Percentiles rank a stretch among this genome's conserved stretches.
Evolutionary conservation across 208 protist genomes (phyloP).

Genomic region (Borovskyia barvae): DNA sequence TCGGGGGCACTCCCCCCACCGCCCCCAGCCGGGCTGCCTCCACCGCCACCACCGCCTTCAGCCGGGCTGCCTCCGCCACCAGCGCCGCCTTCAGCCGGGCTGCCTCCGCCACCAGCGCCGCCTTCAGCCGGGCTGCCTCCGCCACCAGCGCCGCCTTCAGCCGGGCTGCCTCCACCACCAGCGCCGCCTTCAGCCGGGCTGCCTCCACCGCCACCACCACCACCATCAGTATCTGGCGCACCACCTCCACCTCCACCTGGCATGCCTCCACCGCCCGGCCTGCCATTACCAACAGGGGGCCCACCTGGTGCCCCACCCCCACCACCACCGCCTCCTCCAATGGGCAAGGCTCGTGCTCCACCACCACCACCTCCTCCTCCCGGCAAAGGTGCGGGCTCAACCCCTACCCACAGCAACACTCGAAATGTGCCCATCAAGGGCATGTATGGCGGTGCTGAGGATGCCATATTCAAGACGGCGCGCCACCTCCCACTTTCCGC

Average conservation of each 20-base stretch:
- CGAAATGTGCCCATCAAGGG: conserved; percentile 59
- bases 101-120: conserved; percentile 13
- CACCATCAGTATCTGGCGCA: neutral
- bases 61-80: neutral
- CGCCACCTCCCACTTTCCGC: conserved; percentile 2
- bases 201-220: conserved; percentile 10
- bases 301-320: conserved; percentile 26
- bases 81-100: neutral
- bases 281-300: conserved; percentile 14
- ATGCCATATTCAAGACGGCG: conserved; percentile 26
- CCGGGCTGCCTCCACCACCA: conserved; percentile 27
- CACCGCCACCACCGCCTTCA: conserved; percentile 20
- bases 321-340: conserved; percentile 33
- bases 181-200: conserved; percentile 12
- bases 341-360: conserved; percentile 7
- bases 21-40: conserved; percentile 1
- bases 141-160: conserved; percentile 16
- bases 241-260: conserved; percentile 14
- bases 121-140: conserved; percentile 1
- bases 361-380: conserved; percentile 22
- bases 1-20: neutral
- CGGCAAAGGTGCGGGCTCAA: conserved; percentile 2
- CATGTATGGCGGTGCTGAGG: conserved; percentile 25
- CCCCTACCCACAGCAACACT: conserved; percentile 24
- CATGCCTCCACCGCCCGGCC: no score